A percentile compares a stretch with the other conserved stretches of the same genome.
These are phyloP conservation scores for Claviceps quebecensis DNA, from an alignment of 2,329 filamentous ascomycete species.

Conservation along the genomic window DNA sequence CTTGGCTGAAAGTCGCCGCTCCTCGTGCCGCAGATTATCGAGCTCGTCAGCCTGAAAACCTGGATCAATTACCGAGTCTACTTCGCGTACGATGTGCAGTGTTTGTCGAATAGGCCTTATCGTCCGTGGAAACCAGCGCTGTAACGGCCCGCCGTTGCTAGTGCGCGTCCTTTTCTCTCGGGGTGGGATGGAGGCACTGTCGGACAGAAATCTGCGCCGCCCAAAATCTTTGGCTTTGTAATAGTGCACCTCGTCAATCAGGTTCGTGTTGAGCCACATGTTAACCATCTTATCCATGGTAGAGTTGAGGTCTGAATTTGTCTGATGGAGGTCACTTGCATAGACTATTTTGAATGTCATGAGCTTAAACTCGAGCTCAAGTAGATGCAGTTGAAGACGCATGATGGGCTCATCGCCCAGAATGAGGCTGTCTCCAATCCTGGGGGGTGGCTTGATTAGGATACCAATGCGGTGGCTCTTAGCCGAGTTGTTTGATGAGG, in stretches of 20 bases:
- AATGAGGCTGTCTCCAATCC: constrained; percentile 11
- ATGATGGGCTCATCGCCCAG: constrained; percentile 13
- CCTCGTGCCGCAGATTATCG: constrained; percentile 12
- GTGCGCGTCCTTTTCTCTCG: constrained; percentile 11
- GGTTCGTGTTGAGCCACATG: constrained; percentile 17
- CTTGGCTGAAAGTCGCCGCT: constrained; percentile 9
- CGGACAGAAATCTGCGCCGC: constrained; percentile 7
- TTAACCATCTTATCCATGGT: constrained; percentile 14
- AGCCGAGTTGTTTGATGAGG: constrained; percentile 10
- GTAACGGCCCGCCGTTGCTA: constrained; percentile 9
- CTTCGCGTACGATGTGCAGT: constrained; percentile 15
- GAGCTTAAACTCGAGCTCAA: constrained; percentile 18
- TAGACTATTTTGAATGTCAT: constrained; percentile 15
- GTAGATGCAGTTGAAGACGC: constrained; percentile 14
- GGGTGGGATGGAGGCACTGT: constrained; percentile 6
- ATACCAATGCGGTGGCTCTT: constrained; percentile 10
- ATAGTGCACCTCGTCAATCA: constrained; percentile 16
- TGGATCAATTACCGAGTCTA: constrained; percentile 14
- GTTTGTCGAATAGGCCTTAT: constrained; percentile 12
- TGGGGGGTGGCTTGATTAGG: constrained; percentile 11
- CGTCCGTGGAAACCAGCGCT: constrained; percentile 11
- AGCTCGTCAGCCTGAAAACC: constrained; percentile 13
- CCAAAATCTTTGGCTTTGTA: constrained; percentile 17
- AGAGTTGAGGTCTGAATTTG: constrained; percentile 8
- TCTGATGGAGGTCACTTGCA: constrained; percentile 14